phyloP scores from a whole-genome alignment of 495 filamentous ascomycete genomes.

The Penicillium waksmanii region DNA sequence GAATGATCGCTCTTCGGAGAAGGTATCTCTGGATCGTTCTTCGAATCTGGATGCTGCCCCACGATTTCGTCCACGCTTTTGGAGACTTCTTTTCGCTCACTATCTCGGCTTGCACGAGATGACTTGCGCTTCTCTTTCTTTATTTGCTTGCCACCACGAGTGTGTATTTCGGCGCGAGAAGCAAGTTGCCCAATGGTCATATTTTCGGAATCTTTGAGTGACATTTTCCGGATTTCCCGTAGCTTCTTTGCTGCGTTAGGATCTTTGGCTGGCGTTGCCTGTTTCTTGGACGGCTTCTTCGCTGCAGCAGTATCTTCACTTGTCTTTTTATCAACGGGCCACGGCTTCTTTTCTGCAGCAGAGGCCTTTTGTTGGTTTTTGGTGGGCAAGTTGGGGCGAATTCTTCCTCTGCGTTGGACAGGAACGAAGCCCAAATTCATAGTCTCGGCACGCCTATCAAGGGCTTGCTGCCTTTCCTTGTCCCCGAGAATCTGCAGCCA shows the following conservation, averaged over 20 bases:
- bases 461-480: background rate
- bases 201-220: no score
- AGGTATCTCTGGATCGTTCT: background rate
- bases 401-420: background rate
- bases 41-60: no score
- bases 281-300: no score
- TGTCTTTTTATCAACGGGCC: background rate
- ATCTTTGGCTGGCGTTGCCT: no score
- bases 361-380: no score
- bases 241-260: no score
- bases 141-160: no score
- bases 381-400: background rate
- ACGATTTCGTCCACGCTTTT: background rate
- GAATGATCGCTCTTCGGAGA: background rate
- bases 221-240: no score
- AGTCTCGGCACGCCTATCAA: background rate
- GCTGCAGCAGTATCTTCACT: no score
- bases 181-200: no score
- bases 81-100: background rate
- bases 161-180: no score
- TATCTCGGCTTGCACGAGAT: background rate
- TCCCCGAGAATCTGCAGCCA: background rate
- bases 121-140: background rate
- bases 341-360: background rate
- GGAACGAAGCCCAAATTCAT: conserved; percentile 2